Base-by-base conservation (phyloP, 352 stramenopile genomes). In the Phytopythium boreale region DNA sequence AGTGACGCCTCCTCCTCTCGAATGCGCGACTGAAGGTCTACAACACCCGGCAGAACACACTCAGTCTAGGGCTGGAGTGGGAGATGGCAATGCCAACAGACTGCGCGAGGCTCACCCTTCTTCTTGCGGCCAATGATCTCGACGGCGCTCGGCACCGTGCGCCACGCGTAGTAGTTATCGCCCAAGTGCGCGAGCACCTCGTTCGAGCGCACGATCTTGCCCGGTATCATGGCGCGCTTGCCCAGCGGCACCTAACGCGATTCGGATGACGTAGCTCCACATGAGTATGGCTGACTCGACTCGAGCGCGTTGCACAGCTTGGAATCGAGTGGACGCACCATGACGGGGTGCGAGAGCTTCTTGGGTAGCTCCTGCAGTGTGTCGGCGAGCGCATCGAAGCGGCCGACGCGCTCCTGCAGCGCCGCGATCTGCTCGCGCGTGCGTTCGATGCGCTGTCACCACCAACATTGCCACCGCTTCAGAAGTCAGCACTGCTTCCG, bases 121-220 rank as follows among this genome's bases (percentile, higher is more conserved):
- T 91, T 90, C 72, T 89, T 89, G 69, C 87, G 85, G 50, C 82
- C 77, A 47, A 94, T 86, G 19, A 90, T 77, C 26, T 79, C 75
- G 1, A 90, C 43, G 0, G 87, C 80, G 22, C 88, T 75, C 17
- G 70, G 64, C 11, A 80, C 84, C 43, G 82, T 88, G 61, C 88
- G 79, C 85, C 87, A 94, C 29, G 82, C 78, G 67, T 88, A 94
- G 69, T 90, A 91, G 14, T 93, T 81, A 64, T 93, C 85, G 9
- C 87, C 87, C 34, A 96, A 62, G 62, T 94, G 84, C 37, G 84
- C 80, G 15, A 94, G 69, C 57, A 96, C 79, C 71, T 96, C 87
- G 44, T 96, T 96, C 37, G 87, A 88, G 53, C 84, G 85, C 58
- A 93, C 74, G 46, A 96, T 90, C 61, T 87, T 92, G 49, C 87